These are phyloP conservation scores for Alternaria triticimaculans DNA, from an alignment of 2,329 filamentous ascomycete genomes.

Conservation along the genomic window DNA sequence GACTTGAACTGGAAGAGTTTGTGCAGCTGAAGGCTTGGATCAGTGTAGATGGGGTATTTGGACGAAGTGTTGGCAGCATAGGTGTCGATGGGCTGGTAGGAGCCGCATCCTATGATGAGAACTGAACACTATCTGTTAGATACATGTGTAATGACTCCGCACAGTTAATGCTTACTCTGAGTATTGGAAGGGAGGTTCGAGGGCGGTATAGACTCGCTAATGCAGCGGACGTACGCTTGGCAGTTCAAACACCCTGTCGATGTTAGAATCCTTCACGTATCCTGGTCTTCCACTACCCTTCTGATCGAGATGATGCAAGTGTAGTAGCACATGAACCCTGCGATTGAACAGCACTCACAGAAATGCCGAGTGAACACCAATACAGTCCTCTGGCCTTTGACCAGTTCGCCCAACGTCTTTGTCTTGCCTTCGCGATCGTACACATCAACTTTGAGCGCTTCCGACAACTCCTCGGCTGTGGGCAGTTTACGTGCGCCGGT, in stretches of 20 bases:
- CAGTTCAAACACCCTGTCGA: constrained; percentile 34
- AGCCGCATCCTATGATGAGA: constrained; percentile 28
- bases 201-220: constrained; percentile 27
- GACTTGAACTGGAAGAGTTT: constrained; percentile 31
- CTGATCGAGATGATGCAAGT: background rate
- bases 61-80: constrained; percentile 24
- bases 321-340: background rate
- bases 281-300: background rate
- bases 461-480: constrained; percentile 17
- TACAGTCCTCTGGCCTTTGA: constrained; percentile 20
- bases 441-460: constrained; percentile 21
- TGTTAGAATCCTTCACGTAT: background rate
- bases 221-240: constrained; percentile 28
- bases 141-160: background rate
- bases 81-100: constrained; percentile 32
- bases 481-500: background rate
- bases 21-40: constrained; percentile 28
- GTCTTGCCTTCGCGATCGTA: constrained; percentile 26
- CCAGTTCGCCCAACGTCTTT: constrained; percentile 18
- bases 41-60: constrained; percentile 31
- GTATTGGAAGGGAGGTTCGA: constrained; percentile 24
- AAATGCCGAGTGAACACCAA: constrained; percentile 33
- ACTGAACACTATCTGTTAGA: constrained; percentile 13
- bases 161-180: constrained; percentile 20
- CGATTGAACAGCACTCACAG: constrained; percentile 16